Percentiles rank a stretch among this genome's conserved stretches.
Evolutionary conservation across 2,329 filamentous ascomycete genomes (phyloP).

Genomic region (Cladorrhinum sp.): DNA sequence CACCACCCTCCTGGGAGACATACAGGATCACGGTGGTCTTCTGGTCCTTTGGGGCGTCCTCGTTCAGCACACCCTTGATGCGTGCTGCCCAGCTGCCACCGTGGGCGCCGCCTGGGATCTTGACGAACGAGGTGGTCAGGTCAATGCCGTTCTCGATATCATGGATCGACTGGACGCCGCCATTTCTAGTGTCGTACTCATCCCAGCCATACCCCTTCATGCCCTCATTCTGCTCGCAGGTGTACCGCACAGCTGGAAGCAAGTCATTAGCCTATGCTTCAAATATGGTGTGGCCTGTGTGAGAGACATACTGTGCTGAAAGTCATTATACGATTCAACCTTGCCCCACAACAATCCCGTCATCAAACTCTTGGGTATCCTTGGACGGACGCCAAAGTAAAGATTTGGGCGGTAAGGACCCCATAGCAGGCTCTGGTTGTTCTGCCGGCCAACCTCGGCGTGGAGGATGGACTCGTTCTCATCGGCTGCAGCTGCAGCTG

Average conservation of each 20-base stretch:
- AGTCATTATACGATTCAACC: conserved; percentile 71
- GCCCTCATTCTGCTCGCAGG: conserved; percentile 90
- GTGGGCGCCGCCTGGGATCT: conserved; percentile 78
- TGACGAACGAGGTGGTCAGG: conserved; percentile 90
- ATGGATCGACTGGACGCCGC: conserved; percentile 86
- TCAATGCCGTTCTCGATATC: conserved; percentile 86
- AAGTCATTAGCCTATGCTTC: not conserved
- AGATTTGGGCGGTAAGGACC: conserved; percentile 91
- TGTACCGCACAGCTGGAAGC: conserved; percentile 74
- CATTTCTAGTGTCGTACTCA: conserved; percentile 85
- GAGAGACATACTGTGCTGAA: conserved; percentile 66
- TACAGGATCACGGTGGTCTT: conserved; percentile 82
- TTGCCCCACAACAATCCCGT: conserved; percentile 86
- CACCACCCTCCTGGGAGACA: conserved; percentile 73
- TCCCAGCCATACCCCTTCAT: conserved; percentile 98
- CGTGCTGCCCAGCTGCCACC: conserved; percentile 91
- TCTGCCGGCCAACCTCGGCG: conserved; percentile 49
- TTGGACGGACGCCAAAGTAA: conserved; percentile 86
- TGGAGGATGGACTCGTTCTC: conserved; percentile 40
- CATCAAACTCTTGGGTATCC: conserved; percentile 75
- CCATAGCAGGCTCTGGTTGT: conserved; percentile 89
- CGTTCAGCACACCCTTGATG: conserved; percentile 75
- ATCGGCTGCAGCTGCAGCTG: conserved; percentile 9
- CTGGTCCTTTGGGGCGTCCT: conserved; percentile 62
- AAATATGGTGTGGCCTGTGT: not conserved